Percentiles rank a stretch among this genome's conserved stretches.
Evolutionary conservation across 208 protist species (phyloP).

Genomic region (Wallacemonas sp.): DNA sequence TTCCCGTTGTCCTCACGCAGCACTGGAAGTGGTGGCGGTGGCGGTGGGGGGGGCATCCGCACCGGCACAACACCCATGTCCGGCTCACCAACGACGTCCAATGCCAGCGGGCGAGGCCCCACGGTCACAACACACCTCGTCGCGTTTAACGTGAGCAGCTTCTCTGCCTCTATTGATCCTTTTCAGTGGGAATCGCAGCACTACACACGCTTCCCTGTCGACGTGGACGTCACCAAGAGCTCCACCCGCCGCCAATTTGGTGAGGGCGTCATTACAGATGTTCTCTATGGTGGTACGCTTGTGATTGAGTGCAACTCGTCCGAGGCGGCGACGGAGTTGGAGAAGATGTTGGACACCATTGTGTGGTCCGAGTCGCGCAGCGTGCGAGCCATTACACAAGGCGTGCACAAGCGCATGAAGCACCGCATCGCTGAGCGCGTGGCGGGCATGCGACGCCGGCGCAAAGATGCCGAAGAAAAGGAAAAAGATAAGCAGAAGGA

Average conservation of each 20-base stretch:
- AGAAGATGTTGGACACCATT: slow-evolving; percentile 42
- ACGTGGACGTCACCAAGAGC: slow-evolving; percentile 39
- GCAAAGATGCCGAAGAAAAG: slow-evolving; percentile 8
- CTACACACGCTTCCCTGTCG: slow-evolving; percentile 52
- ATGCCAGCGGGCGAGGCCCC: background rate
- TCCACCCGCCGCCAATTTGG: slow-evolving; percentile 41
- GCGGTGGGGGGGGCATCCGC: background rate
- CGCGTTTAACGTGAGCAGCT: slow-evolving; percentile 59
- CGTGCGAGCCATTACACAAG: slow-evolving; percentile 29
- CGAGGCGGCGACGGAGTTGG: slow-evolving; percentile 35
- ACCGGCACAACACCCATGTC: background rate
- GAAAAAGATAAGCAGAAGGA: slow-evolving; percentile 14
- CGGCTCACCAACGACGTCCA: background rate
- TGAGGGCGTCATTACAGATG: slow-evolving; percentile 81
- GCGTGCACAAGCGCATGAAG: slow-evolving; percentile 44
- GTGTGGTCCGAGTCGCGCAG: slow-evolving; percentile 38
- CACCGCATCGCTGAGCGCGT: background rate
- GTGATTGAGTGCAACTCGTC: slow-evolving; percentile 58
- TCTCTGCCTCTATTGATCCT: slow-evolving; percentile 75
- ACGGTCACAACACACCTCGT: slow-evolving; percentile 11
- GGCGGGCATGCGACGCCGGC: background rate
- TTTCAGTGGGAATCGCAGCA: slow-evolving; percentile 50
- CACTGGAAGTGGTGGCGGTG: too few species aligned
- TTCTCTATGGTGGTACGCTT: slow-evolving; percentile 85
- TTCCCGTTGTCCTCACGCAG: too few species aligned